Conservation (phyloP, 768 basidiomycete genomes). For the Calvatia gigantea region DNA sequence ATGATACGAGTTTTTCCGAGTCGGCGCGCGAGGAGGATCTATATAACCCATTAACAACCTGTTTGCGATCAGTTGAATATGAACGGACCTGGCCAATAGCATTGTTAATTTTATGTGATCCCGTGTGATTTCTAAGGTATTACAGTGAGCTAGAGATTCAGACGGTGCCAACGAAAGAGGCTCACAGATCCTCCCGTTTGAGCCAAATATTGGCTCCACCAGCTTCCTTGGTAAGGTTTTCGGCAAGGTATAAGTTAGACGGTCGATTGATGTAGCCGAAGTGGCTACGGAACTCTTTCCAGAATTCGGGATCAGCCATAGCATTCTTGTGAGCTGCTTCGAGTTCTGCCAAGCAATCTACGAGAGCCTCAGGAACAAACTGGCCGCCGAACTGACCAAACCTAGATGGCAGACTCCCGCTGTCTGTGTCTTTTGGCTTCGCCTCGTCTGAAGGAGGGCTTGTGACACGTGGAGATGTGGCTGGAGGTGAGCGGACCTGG, state of each 20-base stretch:
- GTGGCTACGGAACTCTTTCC: conserved; percentile 84
- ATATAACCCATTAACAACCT: neutral
- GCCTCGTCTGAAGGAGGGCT: neutral
- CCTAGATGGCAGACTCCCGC: conserved; percentile 60
- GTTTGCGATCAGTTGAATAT: neutral
- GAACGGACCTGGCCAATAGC: conserved; percentile 84
- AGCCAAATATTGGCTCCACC: conserved; percentile 97
- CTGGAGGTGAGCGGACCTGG: conserved; percentile 29
- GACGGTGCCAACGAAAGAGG: conserved; percentile 7
- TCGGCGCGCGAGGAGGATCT: conserved; percentile 92
- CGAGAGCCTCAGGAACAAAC: conserved; percentile 95
- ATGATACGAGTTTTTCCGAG: conserved; percentile 97
- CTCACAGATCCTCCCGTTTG: conserved; percentile 90
- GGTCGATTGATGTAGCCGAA: conserved; percentile 96
- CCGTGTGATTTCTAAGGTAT: conserved; percentile 84
- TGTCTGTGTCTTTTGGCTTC: neutral
- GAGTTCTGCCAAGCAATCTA: conserved; percentile 87
- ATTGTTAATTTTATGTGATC: conserved; percentile 99
- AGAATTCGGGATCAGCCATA: conserved; percentile 83
- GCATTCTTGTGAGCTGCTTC: conserved; percentile 89
- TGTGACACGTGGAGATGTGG: conserved; percentile 21
- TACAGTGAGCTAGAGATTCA: conserved; percentile 7
- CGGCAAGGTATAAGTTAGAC: conserved; percentile 86
- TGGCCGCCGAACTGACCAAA: conserved; percentile 98
- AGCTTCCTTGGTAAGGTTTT: conserved; percentile 83